Percentiles rank a stretch among this genome's conserved stretches.
phyloP scores from a whole-genome alignment of 2,329 filamentous ascomycete species.

The Capronia epimyces region DNA sequence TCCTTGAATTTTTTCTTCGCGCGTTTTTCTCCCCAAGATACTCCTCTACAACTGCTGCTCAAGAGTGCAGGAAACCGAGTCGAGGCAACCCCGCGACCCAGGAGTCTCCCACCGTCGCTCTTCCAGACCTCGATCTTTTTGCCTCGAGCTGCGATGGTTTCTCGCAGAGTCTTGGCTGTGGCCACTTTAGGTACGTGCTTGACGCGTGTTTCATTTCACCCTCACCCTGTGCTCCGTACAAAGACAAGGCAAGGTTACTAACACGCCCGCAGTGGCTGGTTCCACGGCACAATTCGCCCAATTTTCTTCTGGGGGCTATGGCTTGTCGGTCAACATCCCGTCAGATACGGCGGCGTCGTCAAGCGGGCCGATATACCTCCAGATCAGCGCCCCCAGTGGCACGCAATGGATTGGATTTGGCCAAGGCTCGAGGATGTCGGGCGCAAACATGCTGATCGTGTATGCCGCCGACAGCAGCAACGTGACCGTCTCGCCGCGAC shows the following conservation, averaged over 20 bases:
- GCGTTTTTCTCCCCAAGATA: no score
- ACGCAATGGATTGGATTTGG: slow-evolving; percentile 54
- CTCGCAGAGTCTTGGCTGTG: slow-evolving; percentile 15
- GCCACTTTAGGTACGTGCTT: slow-evolving; percentile 16
- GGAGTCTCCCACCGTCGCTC: no score
- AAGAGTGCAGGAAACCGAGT: no score
- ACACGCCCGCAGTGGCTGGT: slow-evolving; percentile 15
- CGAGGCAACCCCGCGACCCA: no score
- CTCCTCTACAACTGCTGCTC: no score
- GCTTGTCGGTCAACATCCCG: slow-evolving; percentile 50
- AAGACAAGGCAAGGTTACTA: slow-evolving; percentile 34
- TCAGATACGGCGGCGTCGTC: slow-evolving; percentile 47
- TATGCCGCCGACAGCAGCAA: slow-evolving; percentile 52
- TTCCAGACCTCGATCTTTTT: no score
- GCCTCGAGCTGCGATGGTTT: background rate
- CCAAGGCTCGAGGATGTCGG: slow-evolving; percentile 51
- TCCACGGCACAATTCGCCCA: slow-evolving; percentile 25
- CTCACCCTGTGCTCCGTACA: background rate
- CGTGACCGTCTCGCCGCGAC: slow-evolving; percentile 53
- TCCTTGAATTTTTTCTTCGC: no score
- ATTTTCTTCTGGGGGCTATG: slow-evolving; percentile 13
- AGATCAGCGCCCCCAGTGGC: slow-evolving; percentile 49
- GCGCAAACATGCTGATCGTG: slow-evolving; percentile 55
- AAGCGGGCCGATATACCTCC: slow-evolving; percentile 54
- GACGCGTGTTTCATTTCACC: no score